Evolutionary conservation across 1,284 basidiomycete genomes (phyloP), one percentile per base, ranked within the genome.

Genomic region (Bjerkandera adusta): DNA sequence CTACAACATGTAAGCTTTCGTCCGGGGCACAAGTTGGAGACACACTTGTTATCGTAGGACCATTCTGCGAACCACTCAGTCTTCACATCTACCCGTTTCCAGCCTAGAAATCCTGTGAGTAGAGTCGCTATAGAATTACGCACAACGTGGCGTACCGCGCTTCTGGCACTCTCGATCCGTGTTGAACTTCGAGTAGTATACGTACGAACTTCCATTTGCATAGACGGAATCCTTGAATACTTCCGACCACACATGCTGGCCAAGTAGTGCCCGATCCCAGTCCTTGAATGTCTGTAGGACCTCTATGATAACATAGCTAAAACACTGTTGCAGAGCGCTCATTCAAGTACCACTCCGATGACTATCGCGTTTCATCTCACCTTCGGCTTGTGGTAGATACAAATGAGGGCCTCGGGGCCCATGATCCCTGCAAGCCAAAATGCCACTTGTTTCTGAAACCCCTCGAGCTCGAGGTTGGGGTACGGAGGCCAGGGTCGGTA

Each of bases 271-370:
- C n/a, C n/a, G n/a, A 13, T 72, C 66, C 41, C 74, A 70, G 32
- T 70, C 45, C 1, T 56, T 42, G 38, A 63, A 70, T 1, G 59
- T 53, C 6, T 74, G 71, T 20, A 65, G 64, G 43, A 87, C 62
- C 49, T 86, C 83, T 36, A 87, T 68, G 26, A 88, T 68, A 27
- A 87, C n/a, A n/a, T n/a, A n/a, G n/a, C n/a, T n/a, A n/a, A n/a
- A n/a, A n/a, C n/a, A n/a, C n/a, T n/a, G n/a, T n/a, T n/a, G n/a
- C n/a, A n/a, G n/a, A n/a, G n/a, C n/a, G 73, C 69, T 27, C 30
- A 29, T 41, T 18, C 11, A 27, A 41, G 25, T 41, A 13, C 20
- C 6, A 22, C 6, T 8, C 8, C 12, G 12, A 22, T 8, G 5
- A 22, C 12, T 10, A 30, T 10, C 29, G 29, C 29, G 29, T n/a